Conservation (phyloP, 139 green algal species). For the Closterium sp. region DNA sequence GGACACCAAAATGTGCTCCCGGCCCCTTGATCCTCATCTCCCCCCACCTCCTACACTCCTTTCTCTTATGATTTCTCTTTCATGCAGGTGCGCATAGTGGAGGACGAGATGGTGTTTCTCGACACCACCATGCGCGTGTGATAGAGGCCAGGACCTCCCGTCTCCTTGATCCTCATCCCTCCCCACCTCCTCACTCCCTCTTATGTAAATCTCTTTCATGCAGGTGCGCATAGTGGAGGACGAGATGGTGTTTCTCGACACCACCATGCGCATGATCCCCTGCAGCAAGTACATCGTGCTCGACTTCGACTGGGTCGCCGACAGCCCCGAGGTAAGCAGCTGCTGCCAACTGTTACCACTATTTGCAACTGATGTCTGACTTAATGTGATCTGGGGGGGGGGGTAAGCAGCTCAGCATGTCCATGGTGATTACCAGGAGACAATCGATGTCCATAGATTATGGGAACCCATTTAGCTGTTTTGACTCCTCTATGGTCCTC, state of each 20-base stretch:
- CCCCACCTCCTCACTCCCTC: neutral
- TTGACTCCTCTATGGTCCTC: too few species aligned
- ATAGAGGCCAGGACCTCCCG: too few species aligned
- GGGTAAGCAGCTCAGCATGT: too few species aligned
- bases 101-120: conserved; percentile 22
- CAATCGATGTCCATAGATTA: too few species aligned
- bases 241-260: conserved; percentile 18
- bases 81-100: conserved; percentile 26
- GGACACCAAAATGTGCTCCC: too few species aligned
- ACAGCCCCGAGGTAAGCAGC: neutral
- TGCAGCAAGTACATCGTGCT: conserved; percentile 27
- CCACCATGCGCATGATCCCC: conserved; percentile 23
- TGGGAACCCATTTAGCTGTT: too few species aligned
- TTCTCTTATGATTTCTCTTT: neutral
- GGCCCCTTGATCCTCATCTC: too few species aligned
- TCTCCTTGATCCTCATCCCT: neutral
- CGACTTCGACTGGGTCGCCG: conserved; percentile 26
- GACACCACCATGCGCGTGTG: conserved; percentile 23
- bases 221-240: conserved; percentile 38
- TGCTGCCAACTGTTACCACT: too few species aligned
- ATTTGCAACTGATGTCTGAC: too few species aligned
- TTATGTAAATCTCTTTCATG: too few species aligned
- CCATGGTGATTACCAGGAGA: too few species aligned
- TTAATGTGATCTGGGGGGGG: too few species aligned
- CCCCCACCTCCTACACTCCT: neutral